Evolutionary conservation across 73 alveolate genomes (phyloP).

Genomic region (Tetrahymena thermophila): DNA sequence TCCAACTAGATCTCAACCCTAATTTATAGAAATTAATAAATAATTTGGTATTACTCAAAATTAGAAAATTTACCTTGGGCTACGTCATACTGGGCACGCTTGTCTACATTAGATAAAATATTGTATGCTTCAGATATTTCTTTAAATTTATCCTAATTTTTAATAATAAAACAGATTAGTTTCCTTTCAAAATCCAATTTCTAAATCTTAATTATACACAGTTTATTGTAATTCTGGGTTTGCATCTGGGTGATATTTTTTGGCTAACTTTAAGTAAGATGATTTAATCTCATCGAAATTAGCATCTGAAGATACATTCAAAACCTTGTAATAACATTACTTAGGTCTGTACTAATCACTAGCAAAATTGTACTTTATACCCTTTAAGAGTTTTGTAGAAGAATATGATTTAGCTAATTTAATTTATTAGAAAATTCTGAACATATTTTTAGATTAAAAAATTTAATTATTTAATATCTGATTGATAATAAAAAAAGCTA

Average conservation of each 20-base stretch:
- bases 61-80: conserved; percentile 3
- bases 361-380: background rate
- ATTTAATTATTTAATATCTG: background rate
- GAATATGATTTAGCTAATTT: background rate
- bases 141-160: conserved; percentile 32
- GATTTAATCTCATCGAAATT: conserved; percentile 57
- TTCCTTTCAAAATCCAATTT: background rate
- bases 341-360: background rate
- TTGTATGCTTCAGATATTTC: conserved; percentile 48
- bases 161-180: background rate
- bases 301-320: conserved; percentile 66
- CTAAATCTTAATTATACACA: background rate
- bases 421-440: background rate
- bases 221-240: conserved; percentile 16
- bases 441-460: background rate
- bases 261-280: conserved; percentile 66
- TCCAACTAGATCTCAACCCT: conserved; percentile 10
- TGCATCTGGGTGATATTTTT: conserved; percentile 76
- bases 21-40: background rate
- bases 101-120: conserved; percentile 24
- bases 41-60: background rate
- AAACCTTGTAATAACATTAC: conserved; percentile 46
- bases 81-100: conserved; percentile 20
- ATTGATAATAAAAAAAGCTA: background rate
- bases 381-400: background rate